phyloP scores from a whole-genome alignment of 2,329 filamentous ascomycete species.

The Raffaelea albimanens region DNA sequence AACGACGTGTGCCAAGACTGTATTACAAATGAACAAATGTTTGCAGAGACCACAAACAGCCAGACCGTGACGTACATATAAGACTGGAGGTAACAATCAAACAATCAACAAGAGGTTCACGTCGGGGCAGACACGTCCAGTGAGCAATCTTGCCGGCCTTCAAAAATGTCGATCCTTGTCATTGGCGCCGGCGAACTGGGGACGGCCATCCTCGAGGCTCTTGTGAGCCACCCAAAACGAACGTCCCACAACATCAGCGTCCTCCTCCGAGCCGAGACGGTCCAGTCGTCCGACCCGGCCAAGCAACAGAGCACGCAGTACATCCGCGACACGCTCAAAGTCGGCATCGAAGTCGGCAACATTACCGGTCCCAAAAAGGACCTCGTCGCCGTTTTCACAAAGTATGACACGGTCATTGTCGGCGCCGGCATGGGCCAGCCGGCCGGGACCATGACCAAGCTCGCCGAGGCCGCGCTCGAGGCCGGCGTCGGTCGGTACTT shows the following conservation, averaged over 20 bases:
- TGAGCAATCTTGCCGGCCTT: too few species aligned
- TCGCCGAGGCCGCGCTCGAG: constrained; percentile 28
- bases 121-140: too few species aligned
- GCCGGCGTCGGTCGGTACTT: constrained; percentile 45
- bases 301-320: background rate
- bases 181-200: background rate
- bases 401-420: constrained; percentile 46
- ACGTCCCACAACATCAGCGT: background rate
- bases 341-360: background rate
- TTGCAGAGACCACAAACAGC: too few species aligned
- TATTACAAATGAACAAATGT: too few species aligned
- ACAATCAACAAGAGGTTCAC: too few species aligned
- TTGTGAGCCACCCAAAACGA: background rate
- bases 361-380: constrained; percentile 23
- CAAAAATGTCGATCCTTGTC: too few species aligned
- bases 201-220: background rate
- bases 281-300: too few species aligned
- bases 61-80: too few species aligned
- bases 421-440: constrained; percentile 52
- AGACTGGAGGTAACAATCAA: too few species aligned
- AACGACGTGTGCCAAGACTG: too few species aligned
- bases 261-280: background rate
- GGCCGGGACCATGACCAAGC: constrained; percentile 45
- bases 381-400: constrained; percentile 31
- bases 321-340: background rate